Conservation (phyloP, 2,329 filamentous ascomycete genomes). For the Aspergillus sp. region DNA sequence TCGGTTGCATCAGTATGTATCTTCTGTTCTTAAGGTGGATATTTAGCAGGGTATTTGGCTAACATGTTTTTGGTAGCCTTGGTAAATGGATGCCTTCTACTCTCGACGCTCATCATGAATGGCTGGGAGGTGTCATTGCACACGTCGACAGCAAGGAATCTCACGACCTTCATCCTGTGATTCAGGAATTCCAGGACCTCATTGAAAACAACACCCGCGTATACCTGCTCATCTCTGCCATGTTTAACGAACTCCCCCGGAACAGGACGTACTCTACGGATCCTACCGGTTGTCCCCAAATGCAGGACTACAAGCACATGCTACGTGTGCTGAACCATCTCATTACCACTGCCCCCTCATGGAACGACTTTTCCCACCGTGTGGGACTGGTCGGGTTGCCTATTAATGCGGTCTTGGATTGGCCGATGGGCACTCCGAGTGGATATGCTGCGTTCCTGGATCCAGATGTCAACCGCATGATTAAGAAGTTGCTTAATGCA, state of each 20-base stretch:
- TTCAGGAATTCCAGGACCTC: constrained; percentile 65
- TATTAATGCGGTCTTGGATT: constrained; percentile 60
- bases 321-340: constrained; percentile 65
- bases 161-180: constrained; percentile 58
- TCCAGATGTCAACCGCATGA: constrained; percentile 53
- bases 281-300: constrained; percentile 63
- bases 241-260: constrained; percentile 68
- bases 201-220: constrained; percentile 66
- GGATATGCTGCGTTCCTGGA: constrained; percentile 59
- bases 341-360: constrained; percentile 33
- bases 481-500: constrained; percentile 55
- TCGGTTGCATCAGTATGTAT: not conserved
- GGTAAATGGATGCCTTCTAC: constrained; percentile 67
- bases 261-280: constrained; percentile 63
- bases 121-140: constrained; percentile 60
- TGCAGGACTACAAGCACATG: constrained; percentile 68
- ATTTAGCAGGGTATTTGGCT: too few species aligned
- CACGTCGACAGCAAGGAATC: constrained; percentile 54
- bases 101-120: constrained; percentile 63
- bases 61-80: constrained; percentile 36
- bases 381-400: constrained; percentile 57
- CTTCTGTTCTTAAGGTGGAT: not conserved
- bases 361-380: constrained; percentile 33
- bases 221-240: constrained; percentile 66
- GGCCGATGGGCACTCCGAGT: constrained; percentile 59